These are phyloP conservation scores for Helichrysum umbraculigerum DNA, from an alignment of 129 eudicot species.

Conservation along the genomic window DNA sequence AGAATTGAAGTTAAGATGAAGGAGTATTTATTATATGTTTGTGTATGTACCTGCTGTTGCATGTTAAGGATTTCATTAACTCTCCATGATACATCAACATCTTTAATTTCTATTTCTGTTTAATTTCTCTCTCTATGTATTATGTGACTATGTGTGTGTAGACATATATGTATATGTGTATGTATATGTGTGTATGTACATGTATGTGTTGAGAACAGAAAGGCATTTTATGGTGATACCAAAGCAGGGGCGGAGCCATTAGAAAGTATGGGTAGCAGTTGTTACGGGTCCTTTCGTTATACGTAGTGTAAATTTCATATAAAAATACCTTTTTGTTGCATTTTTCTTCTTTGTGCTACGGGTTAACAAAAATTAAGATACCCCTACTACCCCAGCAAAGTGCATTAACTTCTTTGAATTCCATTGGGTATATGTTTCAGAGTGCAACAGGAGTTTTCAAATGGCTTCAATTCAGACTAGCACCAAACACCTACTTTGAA, in stretches of 20 bases:
- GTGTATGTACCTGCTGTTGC: conserved; percentile 25
- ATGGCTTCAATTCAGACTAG: conserved; percentile 25
- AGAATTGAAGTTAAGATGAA: conserved; percentile 4
- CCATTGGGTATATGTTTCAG: conserved; percentile 31
- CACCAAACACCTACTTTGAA: conserved; percentile 15
- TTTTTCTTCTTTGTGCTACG: too few species aligned
- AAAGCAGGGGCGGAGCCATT: too few species aligned
- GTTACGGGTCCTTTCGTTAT: too few species aligned
- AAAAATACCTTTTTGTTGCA: too few species aligned
- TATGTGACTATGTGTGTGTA: background rate
- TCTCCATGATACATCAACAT: conserved; percentile 33
- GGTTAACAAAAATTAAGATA: too few species aligned
- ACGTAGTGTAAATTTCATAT: too few species aligned
- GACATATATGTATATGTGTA: background rate
- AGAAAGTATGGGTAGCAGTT: too few species aligned
- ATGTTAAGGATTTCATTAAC: conserved; percentile 43
- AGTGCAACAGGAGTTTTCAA: conserved; percentile 20
- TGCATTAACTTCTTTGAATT: conserved; percentile 41
- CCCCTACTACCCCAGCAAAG: too few species aligned
- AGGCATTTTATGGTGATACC: conserved; percentile 29
- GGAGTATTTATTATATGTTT: conserved; percentile 20
- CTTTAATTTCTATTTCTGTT: conserved; percentile 5
- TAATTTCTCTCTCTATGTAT: conserved; percentile 6
- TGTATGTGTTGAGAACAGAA: conserved; percentile 19
- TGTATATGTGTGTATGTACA: background rate